Evolutionary conservation across 176 grass and related monocot species (phyloP).

Genomic region (Otatea glauca): DNA sequence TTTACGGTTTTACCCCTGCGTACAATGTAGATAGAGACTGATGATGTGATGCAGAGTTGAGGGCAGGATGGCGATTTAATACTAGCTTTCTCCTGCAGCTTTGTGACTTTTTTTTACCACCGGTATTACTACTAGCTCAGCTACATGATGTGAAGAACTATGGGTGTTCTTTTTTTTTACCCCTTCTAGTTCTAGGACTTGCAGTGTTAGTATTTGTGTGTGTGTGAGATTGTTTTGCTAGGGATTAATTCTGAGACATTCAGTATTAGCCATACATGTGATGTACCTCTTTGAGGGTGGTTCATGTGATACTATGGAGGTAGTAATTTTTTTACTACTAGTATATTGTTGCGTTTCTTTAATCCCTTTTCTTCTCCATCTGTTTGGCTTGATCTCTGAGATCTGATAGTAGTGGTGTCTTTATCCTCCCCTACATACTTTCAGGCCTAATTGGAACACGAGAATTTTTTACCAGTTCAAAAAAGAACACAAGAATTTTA

Average conservation of each 20-base stretch:
- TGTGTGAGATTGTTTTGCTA: background rate
- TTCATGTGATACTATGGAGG: constrained; percentile 33
- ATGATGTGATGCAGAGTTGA: background rate
- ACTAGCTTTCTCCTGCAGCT: background rate
- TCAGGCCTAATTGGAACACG: background rate
- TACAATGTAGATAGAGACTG: constrained; percentile 27
- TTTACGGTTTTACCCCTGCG: constrained; percentile 34
- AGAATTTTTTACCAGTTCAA: background rate
- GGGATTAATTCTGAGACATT: constrained; percentile 17
- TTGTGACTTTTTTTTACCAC: constrained; percentile 4
- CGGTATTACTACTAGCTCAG: background rate
- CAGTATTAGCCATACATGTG: constrained; percentile 35
- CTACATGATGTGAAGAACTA: constrained; percentile 48
- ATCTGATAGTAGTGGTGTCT: background rate
- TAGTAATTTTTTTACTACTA: background rate
- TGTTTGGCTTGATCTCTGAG: background rate
- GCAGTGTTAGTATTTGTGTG: background rate
- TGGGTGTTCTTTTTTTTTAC: constrained; percentile 46
- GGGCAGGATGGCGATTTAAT: constrained; percentile 19
- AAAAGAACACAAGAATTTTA: background rate
- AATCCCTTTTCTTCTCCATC: background rate
- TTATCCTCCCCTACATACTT: background rate
- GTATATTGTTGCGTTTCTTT: background rate
- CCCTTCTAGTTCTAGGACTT: constrained; percentile 46
- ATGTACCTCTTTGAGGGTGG: constrained; percentile 16